A percentile compares a stretch with the other conserved stretches of the same genome.
phyloP scores from a whole-genome alignment of 306 rosid species.

The Bauhinia variegata region DNA sequence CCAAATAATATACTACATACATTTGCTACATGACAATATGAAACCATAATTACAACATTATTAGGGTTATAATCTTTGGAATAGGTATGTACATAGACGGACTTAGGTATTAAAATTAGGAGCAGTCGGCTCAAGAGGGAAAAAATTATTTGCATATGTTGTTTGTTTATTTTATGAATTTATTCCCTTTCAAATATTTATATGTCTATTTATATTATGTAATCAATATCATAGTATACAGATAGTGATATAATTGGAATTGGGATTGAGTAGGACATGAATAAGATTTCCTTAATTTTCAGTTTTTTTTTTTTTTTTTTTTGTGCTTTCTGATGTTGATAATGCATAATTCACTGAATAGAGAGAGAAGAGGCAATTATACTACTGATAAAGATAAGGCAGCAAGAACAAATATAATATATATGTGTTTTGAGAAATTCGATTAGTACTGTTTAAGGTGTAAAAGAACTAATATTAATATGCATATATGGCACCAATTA shows the following conservation, averaged over 20 bases:
- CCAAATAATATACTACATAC: too few relatives aligned
- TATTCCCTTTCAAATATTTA: too few relatives aligned
- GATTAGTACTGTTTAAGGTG: too few relatives aligned
- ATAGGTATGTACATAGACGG: too few relatives aligned
- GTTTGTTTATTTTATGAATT: too few relatives aligned
- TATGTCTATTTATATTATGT: too few relatives aligned
- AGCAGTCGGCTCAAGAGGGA: too few relatives aligned
- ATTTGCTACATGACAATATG: constrained; percentile 11
- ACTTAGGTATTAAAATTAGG: too few relatives aligned
- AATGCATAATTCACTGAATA: neutral
- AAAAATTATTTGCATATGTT: too few relatives aligned
- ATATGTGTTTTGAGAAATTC: too few relatives aligned
- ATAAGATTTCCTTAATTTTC: constrained; percentile 31
- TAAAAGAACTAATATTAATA: too few relatives aligned
- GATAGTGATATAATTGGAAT: neutral
- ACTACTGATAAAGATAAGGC: constrained; percentile 12
- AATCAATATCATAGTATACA: neutral
- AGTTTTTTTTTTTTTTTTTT: constrained; percentile 15
- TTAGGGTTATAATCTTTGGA: neutral
- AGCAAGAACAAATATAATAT: neutral
- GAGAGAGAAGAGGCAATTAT: constrained; percentile 3
- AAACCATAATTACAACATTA: neutral
- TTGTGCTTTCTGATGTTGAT: constrained; percentile 24
- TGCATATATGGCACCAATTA: too few relatives aligned
- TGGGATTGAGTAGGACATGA: constrained; percentile 23